A percentile compares a stretch with the other conserved stretches of the same genome.
These are phyloP conservation scores for Syzygium aromaticum DNA, from an alignment of 345 rosid species.

Conservation along the genomic window DNA sequence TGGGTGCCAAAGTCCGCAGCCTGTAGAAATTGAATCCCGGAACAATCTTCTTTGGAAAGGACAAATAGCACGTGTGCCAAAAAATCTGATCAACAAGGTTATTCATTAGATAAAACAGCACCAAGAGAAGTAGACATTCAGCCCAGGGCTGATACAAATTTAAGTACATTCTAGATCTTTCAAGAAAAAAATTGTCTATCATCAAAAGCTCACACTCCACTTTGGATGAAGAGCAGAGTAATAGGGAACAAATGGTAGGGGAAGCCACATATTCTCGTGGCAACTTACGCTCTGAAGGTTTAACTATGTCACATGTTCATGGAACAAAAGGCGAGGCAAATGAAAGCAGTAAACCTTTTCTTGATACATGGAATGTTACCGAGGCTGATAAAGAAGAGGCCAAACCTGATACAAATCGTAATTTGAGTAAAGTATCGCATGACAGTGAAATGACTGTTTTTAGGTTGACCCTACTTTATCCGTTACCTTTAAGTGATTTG, in stretches of 20 bases:
- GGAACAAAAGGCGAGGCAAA: constrained; percentile 12
- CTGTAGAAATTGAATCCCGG: not conserved
- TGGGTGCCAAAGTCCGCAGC: not conserved
- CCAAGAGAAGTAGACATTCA: not conserved
- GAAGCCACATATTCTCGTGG: not conserved
- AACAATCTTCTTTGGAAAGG: not conserved
- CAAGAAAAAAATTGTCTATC: constrained; percentile 7
- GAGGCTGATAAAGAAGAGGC: constrained; percentile 2
- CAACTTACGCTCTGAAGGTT: not conserved
- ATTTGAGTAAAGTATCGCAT: not conserved
- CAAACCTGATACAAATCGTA: constrained; percentile 4
- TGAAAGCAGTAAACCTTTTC: constrained; percentile 13
- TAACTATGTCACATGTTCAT: not conserved
- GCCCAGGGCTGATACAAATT: not conserved
- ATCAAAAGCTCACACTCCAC: constrained; percentile 5
- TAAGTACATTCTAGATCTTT: constrained; percentile 2
- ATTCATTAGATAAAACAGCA: not conserved
- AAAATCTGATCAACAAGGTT: not conserved
- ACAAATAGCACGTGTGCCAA: rapidly evolving
- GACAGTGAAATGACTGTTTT: not conserved
- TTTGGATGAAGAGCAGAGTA: constrained; percentile 13
- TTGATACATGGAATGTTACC: constrained; percentile 8
- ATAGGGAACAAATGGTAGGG: not conserved
- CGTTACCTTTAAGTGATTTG: no score
- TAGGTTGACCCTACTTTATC: no score